Base-by-base conservation (phyloP, 768 basidiomycete genomes). In the Hirschioporus abietinus region DNA sequence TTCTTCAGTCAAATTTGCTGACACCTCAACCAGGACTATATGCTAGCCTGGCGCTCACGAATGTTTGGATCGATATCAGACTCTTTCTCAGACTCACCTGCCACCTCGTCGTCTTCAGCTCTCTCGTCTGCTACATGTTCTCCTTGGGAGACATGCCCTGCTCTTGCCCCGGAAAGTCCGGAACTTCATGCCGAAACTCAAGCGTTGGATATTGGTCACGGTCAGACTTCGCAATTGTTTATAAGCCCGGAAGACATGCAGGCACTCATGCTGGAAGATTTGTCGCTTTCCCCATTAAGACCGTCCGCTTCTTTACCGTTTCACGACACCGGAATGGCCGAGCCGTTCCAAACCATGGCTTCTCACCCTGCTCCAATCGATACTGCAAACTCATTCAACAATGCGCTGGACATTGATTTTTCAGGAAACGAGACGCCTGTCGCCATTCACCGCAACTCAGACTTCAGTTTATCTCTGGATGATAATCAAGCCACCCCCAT, bases 71-170 rank as follows among this genome's bases (percentile, higher is more conserved):
- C 42, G 20, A 3, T 52, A 52, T 52, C 42, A 20, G 42, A 52
- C 12, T 15, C 42, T 15, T 52, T 52, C 6, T 52, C 42, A 52
- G 60, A 61, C 60, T 61, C 24, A 12, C 60, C 60, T 25, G 23
- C 24, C 9, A 24, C 60, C 60, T 34, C 60, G 17, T 61, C 60
- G 60, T 61, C 60, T 25, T 61, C 60, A 25, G 10, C 17, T 15
- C 23, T 25, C 20, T 61, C 60, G 23, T 25, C 60, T 24, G 25
- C 24, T 25, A 61, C 60, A 7, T 61, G 60, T 34, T 61, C 60
- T 25, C 60, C 60, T 15, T 61, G 60, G 60, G 60, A 61, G 60
- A 61, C 60, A 61, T 61, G 60, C 23, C 60, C 60, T 34, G 60
- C 25, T 61, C 30, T 61, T 25, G 60, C 60, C 15, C 60, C 60